Evolutionary conservation across 768 basidiomycete species (phyloP).

Genomic region (Phaffia tasmanica): DNA sequence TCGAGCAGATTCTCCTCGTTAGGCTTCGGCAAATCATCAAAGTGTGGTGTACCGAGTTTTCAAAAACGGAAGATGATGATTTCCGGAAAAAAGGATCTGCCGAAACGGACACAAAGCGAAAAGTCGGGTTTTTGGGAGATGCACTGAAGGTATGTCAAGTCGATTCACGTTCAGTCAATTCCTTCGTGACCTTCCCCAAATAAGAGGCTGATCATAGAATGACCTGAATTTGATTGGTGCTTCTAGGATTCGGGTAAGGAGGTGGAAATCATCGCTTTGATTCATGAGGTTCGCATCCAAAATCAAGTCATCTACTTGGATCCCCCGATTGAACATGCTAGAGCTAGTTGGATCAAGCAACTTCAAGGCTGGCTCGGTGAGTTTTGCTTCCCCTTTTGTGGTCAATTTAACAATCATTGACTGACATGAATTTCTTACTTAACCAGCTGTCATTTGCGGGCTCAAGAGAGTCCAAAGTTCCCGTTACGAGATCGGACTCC

Average conservation of each 20-base stretch:
- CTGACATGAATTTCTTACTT: neutral
- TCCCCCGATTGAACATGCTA: constrained; percentile 89
- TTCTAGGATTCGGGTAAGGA: neutral
- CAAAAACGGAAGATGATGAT: constrained; percentile 57
- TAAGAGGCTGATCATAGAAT: no score
- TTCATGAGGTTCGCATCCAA: constrained; percentile 94
- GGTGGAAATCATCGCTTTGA: constrained; percentile 69
- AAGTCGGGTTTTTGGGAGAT: constrained; percentile 51
- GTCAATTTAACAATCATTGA: neutral
- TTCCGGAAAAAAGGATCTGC: constrained; percentile 7
- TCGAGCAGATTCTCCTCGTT: constrained; percentile 66
- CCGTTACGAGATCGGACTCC: constrained; percentile 89
- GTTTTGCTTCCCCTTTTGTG: constrained; percentile 20
- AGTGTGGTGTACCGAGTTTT: constrained; percentile 81
- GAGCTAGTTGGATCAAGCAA: constrained; percentile 77
- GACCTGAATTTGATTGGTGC: no score
- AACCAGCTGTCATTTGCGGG: constrained; percentile 69
- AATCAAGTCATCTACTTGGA: constrained; percentile 98
- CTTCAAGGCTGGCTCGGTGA: constrained; percentile 79
- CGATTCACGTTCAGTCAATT: neutral
- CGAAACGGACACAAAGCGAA: constrained; percentile 18
- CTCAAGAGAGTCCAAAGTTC: constrained; percentile 83
- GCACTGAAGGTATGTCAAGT: constrained; percentile 45
- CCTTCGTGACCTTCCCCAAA: no score
- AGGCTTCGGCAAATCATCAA: constrained; percentile 67